These are phyloP conservation scores for Tetrahymena thermophila DNA, from an alignment of 73 alveolate species.

Conservation along the genomic window DNA sequence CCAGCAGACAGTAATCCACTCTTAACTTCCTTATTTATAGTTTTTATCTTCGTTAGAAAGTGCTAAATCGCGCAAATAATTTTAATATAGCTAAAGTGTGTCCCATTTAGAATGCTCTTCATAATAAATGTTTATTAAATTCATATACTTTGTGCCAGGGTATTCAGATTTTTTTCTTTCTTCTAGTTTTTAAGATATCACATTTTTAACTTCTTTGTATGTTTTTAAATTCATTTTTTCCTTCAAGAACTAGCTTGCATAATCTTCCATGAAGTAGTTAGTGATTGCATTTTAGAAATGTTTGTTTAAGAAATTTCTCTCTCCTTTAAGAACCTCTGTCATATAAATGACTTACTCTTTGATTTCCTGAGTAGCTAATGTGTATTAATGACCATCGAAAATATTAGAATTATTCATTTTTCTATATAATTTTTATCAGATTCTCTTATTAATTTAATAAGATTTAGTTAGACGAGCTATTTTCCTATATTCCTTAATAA, in stretches of 20 bases:
- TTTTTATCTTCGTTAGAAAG: not conserved
- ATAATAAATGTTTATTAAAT: not conserved
- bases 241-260: not conserved
- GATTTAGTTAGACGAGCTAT: not conserved
- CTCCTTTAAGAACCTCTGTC: not conserved
- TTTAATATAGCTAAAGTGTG: not conserved
- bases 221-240: not conserved
- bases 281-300: not conserved
- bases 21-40: not conserved
- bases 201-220: not conserved
- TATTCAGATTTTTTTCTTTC: not conserved
- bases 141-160: not conserved
- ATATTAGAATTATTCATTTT: not conserved
- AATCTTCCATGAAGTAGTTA: not conserved
- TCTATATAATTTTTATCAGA: not conserved
- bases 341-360: not conserved
- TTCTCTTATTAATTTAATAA: not conserved
- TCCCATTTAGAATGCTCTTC: not conserved
- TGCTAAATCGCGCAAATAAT: not conserved
- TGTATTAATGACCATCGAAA: not conserved
- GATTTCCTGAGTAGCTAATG: not conserved
- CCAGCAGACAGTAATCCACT: not conserved
- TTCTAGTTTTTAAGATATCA: not conserved
- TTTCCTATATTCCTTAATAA: not conserved
- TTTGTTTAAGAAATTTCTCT: not conserved